Base-by-base conservation (phyloP, 73 alveolate genomes). In the Paramecium primaurelia region DNA sequence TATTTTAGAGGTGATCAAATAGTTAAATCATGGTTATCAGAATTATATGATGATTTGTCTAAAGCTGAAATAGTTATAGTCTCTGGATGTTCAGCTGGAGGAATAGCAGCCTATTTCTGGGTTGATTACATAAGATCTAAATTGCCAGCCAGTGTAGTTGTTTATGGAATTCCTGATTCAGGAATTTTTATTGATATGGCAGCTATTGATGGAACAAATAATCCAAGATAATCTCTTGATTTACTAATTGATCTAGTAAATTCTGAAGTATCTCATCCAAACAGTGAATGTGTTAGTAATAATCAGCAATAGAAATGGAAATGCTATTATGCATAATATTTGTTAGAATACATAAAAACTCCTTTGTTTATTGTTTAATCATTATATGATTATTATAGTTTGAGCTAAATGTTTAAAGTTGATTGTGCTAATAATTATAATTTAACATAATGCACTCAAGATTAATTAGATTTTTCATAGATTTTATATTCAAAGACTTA, bases 81-180 rank as follows among this genome's bases (percentile, higher is more conserved):
- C 1, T 77, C 90, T 2, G 90, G 90, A n/a, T 77, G 90, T 16
- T 77, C 90, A 40, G 90, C 73, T 44, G 90, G 90, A 18, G 90
- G 75, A 20, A 32, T 42, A 42, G 90, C 73, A 2, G 69, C 90
- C 40, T 77, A 37, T 9, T 18, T 40, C 9, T 77, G 90, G 90
- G 36, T 60, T 44, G 75, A 77, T 12, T 77, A 77, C 14, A 25
- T 77, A n/a, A 42, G 26, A 77, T 16, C 32, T 1, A 5, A 14
- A 18, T 44, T 80, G 38, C 77, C 91, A 8, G 9, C 25, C 14
- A 47, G 12, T 3, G 49, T 47, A 9, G 14, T 16, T 40, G 75
- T 80, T 44, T 47, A 32, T 49, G 49, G 64, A 16, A 16, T 49
- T 12, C 91, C 91, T 2, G 91, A 80, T 25, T 80, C 91, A n/a